Evolutionary conservation across 768 basidiomycete species (phyloP).

Genomic region (Collybia mongolica): DNA sequence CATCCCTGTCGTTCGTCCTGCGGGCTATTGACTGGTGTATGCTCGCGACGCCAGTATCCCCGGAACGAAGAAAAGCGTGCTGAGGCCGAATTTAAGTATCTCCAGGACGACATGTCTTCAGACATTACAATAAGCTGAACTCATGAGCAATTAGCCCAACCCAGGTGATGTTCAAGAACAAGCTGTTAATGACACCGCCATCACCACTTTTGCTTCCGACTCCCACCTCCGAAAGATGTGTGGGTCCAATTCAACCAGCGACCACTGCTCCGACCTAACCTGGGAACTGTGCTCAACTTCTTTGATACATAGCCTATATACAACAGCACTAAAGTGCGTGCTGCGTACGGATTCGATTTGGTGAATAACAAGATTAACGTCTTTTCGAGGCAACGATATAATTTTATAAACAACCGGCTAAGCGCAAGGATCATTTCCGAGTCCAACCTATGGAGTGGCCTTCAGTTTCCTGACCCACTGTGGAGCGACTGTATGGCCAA

Average conservation of each 20-base stretch:
- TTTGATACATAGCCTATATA: too few relatives aligned
- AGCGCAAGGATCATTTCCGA: too few relatives aligned
- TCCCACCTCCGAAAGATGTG: neutral
- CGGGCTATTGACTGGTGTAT: neutral
- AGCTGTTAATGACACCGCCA: neutral
- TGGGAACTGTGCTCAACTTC: too few relatives aligned
- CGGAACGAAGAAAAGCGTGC: slow-evolving; percentile 40
- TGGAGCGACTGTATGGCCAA: too few relatives aligned
- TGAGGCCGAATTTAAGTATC: slow-evolving; percentile 28
- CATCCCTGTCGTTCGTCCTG: slow-evolving; percentile 37
- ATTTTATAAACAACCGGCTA: too few relatives aligned
- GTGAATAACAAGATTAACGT: too few relatives aligned
- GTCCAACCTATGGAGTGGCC: too few relatives aligned
- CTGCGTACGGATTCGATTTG: too few relatives aligned
- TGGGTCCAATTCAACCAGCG: neutral
- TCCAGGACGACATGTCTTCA: slow-evolving; percentile 35
- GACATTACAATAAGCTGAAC: slow-evolving; percentile 23
- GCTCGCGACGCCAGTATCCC: slow-evolving; percentile 40
- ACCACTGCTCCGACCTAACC: too few relatives aligned
- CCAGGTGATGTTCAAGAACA: neutral
- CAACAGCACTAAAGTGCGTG: too few relatives aligned
- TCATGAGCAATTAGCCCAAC: neutral
- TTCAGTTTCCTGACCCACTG: too few relatives aligned
- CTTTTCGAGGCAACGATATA: too few relatives aligned
- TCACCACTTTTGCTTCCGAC: neutral